Evolutionary conservation across 2,329 filamentous ascomycete species (phyloP).

Genomic region (Cadophora sp.): DNA sequence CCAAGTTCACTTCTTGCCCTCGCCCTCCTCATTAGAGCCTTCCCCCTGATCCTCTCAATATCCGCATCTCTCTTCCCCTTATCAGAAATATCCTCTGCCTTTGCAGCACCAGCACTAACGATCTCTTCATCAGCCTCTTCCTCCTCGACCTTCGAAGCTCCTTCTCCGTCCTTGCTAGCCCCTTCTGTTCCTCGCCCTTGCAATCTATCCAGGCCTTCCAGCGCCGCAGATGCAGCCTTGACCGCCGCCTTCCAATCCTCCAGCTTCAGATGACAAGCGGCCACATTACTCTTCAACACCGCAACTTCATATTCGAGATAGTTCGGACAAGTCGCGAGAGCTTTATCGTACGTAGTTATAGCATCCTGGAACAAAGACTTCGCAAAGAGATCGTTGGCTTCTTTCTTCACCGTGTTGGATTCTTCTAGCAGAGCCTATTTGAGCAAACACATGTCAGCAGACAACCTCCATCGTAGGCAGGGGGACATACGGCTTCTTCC

Average conservation of each 20-base stretch:
- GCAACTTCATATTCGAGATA: slow-evolving; percentile 90
- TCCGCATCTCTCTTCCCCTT: slow-evolving; percentile 59
- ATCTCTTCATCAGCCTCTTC: slow-evolving; percentile 64
- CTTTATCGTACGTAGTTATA: slow-evolving; percentile 82
- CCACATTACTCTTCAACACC: slow-evolving; percentile 86
- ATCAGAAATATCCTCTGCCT: slow-evolving; percentile 49
- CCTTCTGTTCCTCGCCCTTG: slow-evolving; percentile 40
- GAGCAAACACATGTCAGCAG: not conserved
- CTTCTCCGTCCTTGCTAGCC: slow-evolving; percentile 37
- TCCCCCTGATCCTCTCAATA: slow-evolving; percentile 78
- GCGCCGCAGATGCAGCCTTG: slow-evolving; percentile 72
- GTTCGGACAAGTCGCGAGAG: slow-evolving; percentile 77
- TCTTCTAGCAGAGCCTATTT: slow-evolving; percentile 70
- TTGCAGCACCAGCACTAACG: slow-evolving; percentile 62
- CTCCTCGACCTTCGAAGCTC: slow-evolving; percentile 41
- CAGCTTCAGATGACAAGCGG: slow-evolving; percentile 86
- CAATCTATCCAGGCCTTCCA: slow-evolving; percentile 75
- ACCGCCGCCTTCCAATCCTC: slow-evolving; percentile 85
- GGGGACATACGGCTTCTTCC: slow-evolving; percentile 50
- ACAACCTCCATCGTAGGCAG: not conserved
- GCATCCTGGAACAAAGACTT: slow-evolving; percentile 76
- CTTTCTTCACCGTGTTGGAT: slow-evolving; percentile 74
- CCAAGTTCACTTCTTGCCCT: slow-evolving; percentile 66
- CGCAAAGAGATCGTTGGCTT: slow-evolving; percentile 82
- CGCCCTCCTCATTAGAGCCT: slow-evolving; percentile 69